Evolutionary conservation across 2,329 filamentous ascomycete species (phyloP).

Genomic region (Fusarium sp.): DNA sequence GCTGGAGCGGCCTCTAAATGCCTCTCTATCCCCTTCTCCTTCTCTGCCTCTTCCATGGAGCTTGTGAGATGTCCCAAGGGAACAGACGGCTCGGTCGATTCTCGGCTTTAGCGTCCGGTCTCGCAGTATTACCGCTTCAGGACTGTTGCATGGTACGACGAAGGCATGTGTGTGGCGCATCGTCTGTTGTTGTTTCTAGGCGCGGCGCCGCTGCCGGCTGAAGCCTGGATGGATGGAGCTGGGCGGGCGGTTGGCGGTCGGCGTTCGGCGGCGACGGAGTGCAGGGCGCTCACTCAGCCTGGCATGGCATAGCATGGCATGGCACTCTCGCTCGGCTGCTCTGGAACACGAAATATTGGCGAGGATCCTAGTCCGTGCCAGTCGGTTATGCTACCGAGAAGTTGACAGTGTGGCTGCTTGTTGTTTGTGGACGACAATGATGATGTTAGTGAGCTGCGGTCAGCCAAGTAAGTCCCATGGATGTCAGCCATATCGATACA

Average conservation of each 20-base stretch:
- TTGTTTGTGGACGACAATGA: not conserved
- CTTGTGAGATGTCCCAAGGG: conserved; percentile 21
- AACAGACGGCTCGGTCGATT: conserved; percentile 21
- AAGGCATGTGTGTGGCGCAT: conserved; percentile 31
- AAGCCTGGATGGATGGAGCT: conserved; percentile 3
- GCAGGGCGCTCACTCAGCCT: not conserved
- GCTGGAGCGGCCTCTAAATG: not conserved
- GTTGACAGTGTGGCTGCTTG: not conserved
- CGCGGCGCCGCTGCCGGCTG: not conserved
- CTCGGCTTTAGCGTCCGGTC: conserved; percentile 31
- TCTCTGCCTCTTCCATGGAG: not conserved
- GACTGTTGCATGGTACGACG: conserved; percentile 42
- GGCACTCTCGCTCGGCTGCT: not conserved
- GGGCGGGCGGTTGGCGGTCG: conserved; percentile 5
- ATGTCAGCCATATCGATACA: conserved; percentile 2
- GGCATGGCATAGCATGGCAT: conserved; percentile 4
- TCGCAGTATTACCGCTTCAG: conserved; percentile 37
- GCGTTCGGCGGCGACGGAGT: not conserved
- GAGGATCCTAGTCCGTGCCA: conserved; percentile 8
- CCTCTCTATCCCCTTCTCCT: not conserved
- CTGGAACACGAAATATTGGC: not conserved
- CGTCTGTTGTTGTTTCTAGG: conserved; percentile 17
- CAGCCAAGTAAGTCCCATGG: not conserved
- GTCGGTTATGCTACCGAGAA: conserved; percentile 31
- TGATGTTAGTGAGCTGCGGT: not conserved